Conservation (phyloP, 2,329 filamentous ascomycete genomes). For the Verticillium nubilum region DNA sequence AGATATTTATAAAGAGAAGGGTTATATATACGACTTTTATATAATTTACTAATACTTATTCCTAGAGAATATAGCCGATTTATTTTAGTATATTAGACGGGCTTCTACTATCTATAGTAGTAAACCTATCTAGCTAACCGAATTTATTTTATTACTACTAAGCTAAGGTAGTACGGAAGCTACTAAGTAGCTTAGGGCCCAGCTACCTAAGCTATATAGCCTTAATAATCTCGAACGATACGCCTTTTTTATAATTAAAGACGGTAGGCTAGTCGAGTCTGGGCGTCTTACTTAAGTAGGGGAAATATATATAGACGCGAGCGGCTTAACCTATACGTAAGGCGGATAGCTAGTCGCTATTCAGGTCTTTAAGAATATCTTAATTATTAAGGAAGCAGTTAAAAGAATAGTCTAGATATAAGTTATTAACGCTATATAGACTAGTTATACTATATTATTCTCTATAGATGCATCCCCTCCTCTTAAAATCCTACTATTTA, state of each 20-base stretch:
- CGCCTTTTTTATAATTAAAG: constrained; percentile 48
- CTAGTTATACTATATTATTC: too few species aligned
- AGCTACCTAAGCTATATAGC: constrained; percentile 41
- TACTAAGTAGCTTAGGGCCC: constrained; percentile 40
- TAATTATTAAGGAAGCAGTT: too few species aligned
- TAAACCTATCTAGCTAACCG: constrained; percentile 56
- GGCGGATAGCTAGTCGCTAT: background rate
- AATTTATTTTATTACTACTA: constrained; percentile 45
- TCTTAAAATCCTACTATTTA: too few species aligned
- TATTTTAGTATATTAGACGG: constrained; percentile 46
- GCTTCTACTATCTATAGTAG: constrained; percentile 37
- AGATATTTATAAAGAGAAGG: constrained; percentile 35
- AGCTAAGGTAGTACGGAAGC: constrained; percentile 34
- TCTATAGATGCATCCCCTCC: background rate
- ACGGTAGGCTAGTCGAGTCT: constrained; percentile 32
- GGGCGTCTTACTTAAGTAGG: background rate
- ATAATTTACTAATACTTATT: constrained; percentile 58
- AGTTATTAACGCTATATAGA: too few species aligned
- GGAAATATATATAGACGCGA: background rate
- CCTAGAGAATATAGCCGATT: constrained; percentile 36
- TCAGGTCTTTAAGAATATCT: too few species aligned
- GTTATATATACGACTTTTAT: constrained; percentile 54
- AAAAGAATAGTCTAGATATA: too few species aligned
- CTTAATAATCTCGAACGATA: constrained; percentile 47
- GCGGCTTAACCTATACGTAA: background rate